phyloP scores from a whole-genome alignment of 2,329 filamentous ascomycete species.

The Epichloe uncinata region DNA sequence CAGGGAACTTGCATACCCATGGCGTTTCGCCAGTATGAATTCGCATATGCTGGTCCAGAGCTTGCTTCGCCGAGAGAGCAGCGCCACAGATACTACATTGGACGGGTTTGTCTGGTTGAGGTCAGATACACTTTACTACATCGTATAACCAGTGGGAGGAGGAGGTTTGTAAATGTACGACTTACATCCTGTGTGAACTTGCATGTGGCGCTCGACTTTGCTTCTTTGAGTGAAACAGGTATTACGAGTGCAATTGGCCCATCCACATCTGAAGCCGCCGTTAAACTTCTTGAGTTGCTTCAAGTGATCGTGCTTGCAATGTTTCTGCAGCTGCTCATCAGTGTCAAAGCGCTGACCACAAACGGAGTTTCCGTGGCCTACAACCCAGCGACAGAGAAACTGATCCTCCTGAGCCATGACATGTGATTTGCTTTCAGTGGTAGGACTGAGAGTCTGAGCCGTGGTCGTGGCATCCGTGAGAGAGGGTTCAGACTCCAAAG shows the following conservation, averaged over 20 bases:
- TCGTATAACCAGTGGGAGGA: too few relatives aligned
- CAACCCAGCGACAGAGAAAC: constrained; percentile 22
- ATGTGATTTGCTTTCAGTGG: constrained; percentile 6
- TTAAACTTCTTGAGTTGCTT: constrained; percentile 28
- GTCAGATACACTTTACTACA: background rate
- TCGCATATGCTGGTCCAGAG: constrained; percentile 52
- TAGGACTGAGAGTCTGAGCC: background rate
- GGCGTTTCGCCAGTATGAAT: constrained; percentile 55
- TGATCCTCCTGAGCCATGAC: constrained; percentile 12
- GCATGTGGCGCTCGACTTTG: constrained; percentile 52
- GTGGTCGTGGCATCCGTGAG: background rate
- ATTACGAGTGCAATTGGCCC: constrained; percentile 41
- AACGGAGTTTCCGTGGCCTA: constrained; percentile 9
- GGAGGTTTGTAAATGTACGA: background rate
- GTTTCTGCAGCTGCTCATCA: constrained; percentile 39
- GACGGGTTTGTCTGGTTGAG: constrained; percentile 41
- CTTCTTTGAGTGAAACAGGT: constrained; percentile 44
- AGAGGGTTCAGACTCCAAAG: constrained; percentile 12
- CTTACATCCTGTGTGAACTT: constrained; percentile 52
- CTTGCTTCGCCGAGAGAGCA: constrained; percentile 52
- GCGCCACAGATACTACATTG: constrained; percentile 41
- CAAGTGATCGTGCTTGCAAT: constrained; percentile 39
- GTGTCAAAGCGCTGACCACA: constrained; percentile 26
- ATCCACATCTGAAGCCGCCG: constrained; percentile 39
- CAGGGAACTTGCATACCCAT: constrained; percentile 37